Conservation (phyloP, 768 basidiomycete genomes). For the Phylloporus rhodoxanthus region DNA sequence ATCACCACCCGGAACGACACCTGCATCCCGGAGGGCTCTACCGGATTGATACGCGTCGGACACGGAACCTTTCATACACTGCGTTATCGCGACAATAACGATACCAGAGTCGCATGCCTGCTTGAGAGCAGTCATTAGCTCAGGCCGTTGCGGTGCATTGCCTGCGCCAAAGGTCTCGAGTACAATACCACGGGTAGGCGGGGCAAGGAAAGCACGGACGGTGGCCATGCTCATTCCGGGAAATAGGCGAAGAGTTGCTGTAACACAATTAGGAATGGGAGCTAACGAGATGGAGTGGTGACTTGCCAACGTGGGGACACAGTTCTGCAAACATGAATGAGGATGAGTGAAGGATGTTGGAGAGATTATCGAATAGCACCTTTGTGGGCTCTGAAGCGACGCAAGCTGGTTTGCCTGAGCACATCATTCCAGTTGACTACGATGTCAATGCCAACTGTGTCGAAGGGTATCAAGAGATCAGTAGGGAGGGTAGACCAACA, state of each 20-base stretch:
- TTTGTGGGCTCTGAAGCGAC: constrained; percentile 80
- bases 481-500: not conserved
- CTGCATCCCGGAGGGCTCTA: constrained; percentile 58
- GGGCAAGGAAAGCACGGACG: constrained; percentile 67
- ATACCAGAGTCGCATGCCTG: constrained; percentile 80
- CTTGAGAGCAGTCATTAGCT: constrained; percentile 69
- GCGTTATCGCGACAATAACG: constrained; percentile 86
- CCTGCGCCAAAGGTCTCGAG: constrained; percentile 91
- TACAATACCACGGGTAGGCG: constrained; percentile 75
- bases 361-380: constrained; percentile 30
- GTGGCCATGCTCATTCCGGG: constrained; percentile 79
- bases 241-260: constrained; percentile 78
- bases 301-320: constrained; percentile 74
- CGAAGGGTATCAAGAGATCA: constrained; percentile 4
- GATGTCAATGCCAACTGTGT: constrained; percentile 81
- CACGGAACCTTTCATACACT: constrained; percentile 83
- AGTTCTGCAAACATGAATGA: constrained; percentile 45
- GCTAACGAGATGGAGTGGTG: not conserved
- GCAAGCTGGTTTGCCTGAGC: constrained; percentile 70
- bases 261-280: constrained; percentile 14
- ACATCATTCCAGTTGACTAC: constrained; percentile 86
- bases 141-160: constrained; percentile 80
- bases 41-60: constrained; percentile 81
- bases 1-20: constrained; percentile 80
- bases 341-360: constrained; percentile 8